A percentile compares a stretch with the other conserved stretches of the same genome.
Conservation (phyloP, 2,329 filamentous ascomycete species). For the Aspergillus ochraceoroseus region DNA sequence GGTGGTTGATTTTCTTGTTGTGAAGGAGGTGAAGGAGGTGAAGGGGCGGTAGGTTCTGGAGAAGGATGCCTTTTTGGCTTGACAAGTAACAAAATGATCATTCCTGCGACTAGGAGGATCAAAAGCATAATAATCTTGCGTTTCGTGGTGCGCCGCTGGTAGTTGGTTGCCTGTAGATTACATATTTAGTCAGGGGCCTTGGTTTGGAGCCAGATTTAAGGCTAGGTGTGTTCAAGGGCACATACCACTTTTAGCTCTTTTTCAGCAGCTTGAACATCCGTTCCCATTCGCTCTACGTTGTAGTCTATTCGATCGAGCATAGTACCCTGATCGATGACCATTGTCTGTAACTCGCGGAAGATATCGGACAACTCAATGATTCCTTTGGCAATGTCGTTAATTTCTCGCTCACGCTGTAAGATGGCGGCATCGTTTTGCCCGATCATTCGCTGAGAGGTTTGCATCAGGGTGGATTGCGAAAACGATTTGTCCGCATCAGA, state of each 20-base stretch:
- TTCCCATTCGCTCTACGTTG: constrained; percentile 93
- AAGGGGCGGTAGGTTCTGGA: constrained; percentile 15
- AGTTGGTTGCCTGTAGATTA: constrained; percentile 61
- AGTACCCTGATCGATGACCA: constrained; percentile 90
- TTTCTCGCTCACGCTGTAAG: constrained; percentile 87
- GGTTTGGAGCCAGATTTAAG: neutral
- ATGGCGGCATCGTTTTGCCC: constrained; percentile 75
- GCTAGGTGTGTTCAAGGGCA: constrained; percentile 11
- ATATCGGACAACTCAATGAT: constrained; percentile 97
- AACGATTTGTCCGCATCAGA: constrained; percentile 90
- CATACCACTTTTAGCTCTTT: constrained; percentile 77
- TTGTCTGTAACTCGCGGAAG: constrained; percentile 90
- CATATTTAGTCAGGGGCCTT: constrained; percentile 8
- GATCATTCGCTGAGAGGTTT: constrained; percentile 57
- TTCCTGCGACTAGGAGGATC: constrained; percentile 72
- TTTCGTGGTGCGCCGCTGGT: constrained; percentile 83
- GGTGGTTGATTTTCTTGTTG: constrained; percentile 23
- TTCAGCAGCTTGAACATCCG: constrained; percentile 85
- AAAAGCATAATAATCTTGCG: constrained; percentile 90
- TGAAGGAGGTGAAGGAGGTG: constrained; percentile 20
- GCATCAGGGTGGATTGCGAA: constrained; percentile 81
- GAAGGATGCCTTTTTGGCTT: constrained; percentile 60
- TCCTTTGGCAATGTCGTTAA: constrained; percentile 95
- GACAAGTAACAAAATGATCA: constrained; percentile 77
- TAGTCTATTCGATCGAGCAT: constrained; percentile 95